These are phyloP conservation scores for Coniochaeta pulveracea DNA, from an alignment of 2,329 filamentous ascomycete genomes.

Conservation along the genomic window DNA sequence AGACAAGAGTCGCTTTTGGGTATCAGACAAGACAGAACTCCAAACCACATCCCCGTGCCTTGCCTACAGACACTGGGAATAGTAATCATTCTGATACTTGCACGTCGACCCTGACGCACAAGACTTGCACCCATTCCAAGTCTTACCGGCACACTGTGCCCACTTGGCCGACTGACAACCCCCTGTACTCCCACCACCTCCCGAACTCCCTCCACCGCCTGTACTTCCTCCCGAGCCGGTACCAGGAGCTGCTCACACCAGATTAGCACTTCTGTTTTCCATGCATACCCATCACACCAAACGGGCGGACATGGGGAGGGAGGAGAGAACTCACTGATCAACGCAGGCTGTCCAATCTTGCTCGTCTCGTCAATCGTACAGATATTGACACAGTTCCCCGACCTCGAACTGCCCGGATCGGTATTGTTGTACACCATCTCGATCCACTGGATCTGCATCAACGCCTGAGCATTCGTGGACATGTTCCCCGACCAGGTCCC, in stretches of 20 bases:
- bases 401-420: conserved; percentile 12
- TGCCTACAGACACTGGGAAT: conserved; percentile 21
- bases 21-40: no score
- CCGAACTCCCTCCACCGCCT: conserved; percentile 3
- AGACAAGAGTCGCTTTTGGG: no score
- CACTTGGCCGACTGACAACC: conserved; percentile 18
- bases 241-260: background rate
- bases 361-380: conserved; percentile 26
- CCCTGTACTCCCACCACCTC: conserved; percentile 3
- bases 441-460: conserved; percentile 40
- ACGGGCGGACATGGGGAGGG: background rate
- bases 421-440: conserved; percentile 34
- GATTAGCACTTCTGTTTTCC: no score
- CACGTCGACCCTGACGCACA: conserved; percentile 23
- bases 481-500: conserved; percentile 38
- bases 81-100: conserved; percentile 21
- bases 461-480: conserved; percentile 25
- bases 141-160: conserved; percentile 25
- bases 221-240: conserved; percentile 1
- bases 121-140: conserved; percentile 21
- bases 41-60: background rate
- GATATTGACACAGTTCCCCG: conserved; percentile 18
- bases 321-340: conserved; percentile 12
- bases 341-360: conserved; percentile 22
- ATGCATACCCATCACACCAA: no score